Evolutionary conservation across 495 filamentous ascomycete genomes (phyloP).

Genomic region (Durotheca rogersii): DNA sequence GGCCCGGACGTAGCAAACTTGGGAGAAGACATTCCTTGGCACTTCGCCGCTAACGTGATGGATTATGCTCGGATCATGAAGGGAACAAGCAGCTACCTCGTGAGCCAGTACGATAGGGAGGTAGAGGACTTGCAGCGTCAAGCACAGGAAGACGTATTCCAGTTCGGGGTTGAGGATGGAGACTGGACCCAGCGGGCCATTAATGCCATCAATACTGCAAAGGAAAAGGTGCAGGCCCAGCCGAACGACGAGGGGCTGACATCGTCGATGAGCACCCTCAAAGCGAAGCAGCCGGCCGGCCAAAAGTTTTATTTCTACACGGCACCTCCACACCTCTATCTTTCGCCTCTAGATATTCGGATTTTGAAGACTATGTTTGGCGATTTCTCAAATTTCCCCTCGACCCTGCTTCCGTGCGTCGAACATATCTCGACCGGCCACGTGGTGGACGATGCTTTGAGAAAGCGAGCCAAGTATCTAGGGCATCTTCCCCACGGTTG

Average conservation of each 20-base stretch:
- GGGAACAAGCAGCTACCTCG: conserved; percentile 87
- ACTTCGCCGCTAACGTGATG: conserved; percentile 86
- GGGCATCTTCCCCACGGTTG: conserved; percentile 90
- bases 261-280: conserved; percentile 4
- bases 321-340: conserved; percentile 83
- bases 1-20: conserved; percentile 63
- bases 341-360: conserved; percentile 91
- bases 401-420: conserved; percentile 85
- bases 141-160: conserved; percentile 82
- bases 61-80: conserved; percentile 97
- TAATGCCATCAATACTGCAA: conserved; percentile 65
- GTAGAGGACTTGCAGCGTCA: conserved; percentile 71
- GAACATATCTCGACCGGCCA: conserved; percentile 91
- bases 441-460: conserved; percentile 83
- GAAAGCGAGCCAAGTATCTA: conserved; percentile 86
- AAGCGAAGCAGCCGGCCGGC: conserved; percentile 34
- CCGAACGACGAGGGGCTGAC: conserved; percentile 2
- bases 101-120: conserved; percentile 72
- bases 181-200: conserved; percentile 89
- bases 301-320: conserved; percentile 84
- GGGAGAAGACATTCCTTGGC: conserved; percentile 84
- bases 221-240: conserved; percentile 59
- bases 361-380: conserved; percentile 91
- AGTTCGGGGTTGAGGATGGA: conserved; percentile 86
- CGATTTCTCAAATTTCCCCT: conserved; percentile 78